Evolutionary conservation across 2,329 filamentous ascomycete species (phyloP).

Genomic region (Phialophora chinensis): DNA sequence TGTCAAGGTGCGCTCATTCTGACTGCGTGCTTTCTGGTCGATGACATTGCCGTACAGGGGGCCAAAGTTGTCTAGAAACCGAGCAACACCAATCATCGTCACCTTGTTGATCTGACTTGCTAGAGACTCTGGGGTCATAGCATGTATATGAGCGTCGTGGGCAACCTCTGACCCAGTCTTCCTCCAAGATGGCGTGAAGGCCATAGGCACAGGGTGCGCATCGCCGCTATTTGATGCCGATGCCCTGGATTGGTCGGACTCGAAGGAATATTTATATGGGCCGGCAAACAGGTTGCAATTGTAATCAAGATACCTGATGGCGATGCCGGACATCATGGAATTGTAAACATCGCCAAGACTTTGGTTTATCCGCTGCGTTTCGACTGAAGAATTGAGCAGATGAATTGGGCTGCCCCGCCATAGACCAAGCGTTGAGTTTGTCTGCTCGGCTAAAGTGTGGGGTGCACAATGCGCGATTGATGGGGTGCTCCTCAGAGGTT

Average conservation of each 20-base stretch:
- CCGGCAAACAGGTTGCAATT: slow-evolving; percentile 31
- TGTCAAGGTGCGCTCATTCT: slow-evolving; percentile 25
- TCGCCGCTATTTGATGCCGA: not conserved
- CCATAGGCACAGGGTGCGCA: slow-evolving; percentile 4
- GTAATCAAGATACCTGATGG: slow-evolving; percentile 30
- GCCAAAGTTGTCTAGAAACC: slow-evolving; percentile 32
- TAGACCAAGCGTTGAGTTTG: slow-evolving; percentile 7
- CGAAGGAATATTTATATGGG: slow-evolving; percentile 29
- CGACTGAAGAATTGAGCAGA: slow-evolving; percentile 29
- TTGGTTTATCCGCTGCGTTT: slow-evolving; percentile 23
- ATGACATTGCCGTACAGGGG: slow-evolving; percentile 25
- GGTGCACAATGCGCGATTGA: not conserved
- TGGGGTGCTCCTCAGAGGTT: not conserved
- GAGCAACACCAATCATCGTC: slow-evolving; percentile 30
- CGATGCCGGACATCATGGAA: slow-evolving; percentile 31
- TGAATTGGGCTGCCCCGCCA: slow-evolving; percentile 29
- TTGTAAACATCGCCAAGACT: slow-evolving; percentile 29
- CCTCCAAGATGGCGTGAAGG: slow-evolving; percentile 17
- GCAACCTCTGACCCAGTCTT: not conserved
- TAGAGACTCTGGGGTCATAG: slow-evolving; percentile 14
- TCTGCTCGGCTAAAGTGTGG: not conserved
- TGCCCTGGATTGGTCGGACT: slow-evolving; percentile 7
- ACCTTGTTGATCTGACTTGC: slow-evolving; percentile 24
- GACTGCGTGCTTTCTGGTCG: slow-evolving; percentile 23
- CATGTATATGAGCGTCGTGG: not conserved